Percentiles rank a stretch among this genome's conserved stretches.
Evolutionary conservation across 768 basidiomycete genomes (phyloP).

Genomic region (Cystofilobasidium macerans): DNA sequence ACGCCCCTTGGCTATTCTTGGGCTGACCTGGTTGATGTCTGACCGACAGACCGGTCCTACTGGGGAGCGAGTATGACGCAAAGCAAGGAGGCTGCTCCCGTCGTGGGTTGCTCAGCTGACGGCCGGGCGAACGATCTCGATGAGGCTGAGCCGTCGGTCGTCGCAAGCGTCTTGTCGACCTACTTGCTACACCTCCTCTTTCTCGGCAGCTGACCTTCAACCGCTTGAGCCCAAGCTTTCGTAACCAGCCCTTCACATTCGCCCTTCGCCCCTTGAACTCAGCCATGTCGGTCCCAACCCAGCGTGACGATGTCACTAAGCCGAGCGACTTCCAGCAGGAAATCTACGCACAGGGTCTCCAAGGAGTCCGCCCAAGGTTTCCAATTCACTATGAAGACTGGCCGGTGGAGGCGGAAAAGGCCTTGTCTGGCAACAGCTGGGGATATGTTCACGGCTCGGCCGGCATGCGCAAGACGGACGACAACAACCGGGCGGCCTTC

Average conservation of each 20-base stretch:
- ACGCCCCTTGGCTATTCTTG: too few relatives aligned
- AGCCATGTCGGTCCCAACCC: not conserved
- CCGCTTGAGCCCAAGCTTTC: not conserved
- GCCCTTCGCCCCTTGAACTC: too few relatives aligned
- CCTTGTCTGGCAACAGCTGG: not conserved
- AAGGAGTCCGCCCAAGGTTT: not conserved
- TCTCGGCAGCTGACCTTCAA: too few relatives aligned
- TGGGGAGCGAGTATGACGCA: too few relatives aligned
- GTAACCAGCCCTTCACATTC: too few relatives aligned
- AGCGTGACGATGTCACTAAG: not conserved
- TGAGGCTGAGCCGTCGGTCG: too few relatives aligned
- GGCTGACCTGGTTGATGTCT: too few relatives aligned
- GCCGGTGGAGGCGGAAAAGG: not conserved
- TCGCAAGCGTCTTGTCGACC: too few relatives aligned
- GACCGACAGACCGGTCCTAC: too few relatives aligned
- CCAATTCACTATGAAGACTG: not conserved
- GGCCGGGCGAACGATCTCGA: too few relatives aligned
- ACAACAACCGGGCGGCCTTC: slow-evolving; percentile 2
- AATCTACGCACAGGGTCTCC: not conserved
- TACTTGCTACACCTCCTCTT: not conserved
- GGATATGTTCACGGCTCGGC: slow-evolving; percentile 6
- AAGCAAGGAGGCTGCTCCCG: too few relatives aligned
- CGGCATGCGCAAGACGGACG: slow-evolving; percentile 4
- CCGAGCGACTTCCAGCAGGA: slow-evolving; percentile 3
- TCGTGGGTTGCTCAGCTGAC: too few relatives aligned